Percentiles rank a stretch among this genome's conserved stretches.
These are phyloP conservation scores for Moringa oleifera DNA, from an alignment of 345 rosid species.

Conservation along the genomic window DNA sequence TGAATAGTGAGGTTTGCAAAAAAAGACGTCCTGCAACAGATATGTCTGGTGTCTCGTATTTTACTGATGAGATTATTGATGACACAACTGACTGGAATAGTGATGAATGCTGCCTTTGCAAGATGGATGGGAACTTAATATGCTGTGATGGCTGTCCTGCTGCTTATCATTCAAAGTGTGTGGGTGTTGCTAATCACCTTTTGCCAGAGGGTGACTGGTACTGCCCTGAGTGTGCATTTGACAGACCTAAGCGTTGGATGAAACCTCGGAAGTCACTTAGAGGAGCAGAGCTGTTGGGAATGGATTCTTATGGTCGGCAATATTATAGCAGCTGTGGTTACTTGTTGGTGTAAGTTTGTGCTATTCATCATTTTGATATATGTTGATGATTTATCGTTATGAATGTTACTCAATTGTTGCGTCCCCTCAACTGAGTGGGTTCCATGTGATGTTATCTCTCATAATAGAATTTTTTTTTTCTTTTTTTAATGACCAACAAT, in stretches of 20 bases:
- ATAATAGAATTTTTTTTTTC: too few relatives aligned
- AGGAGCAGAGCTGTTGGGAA: conserved; percentile 85
- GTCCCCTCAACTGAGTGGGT: too few relatives aligned
- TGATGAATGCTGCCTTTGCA: conserved; percentile 91
- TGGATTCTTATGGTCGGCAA: conserved; percentile 65
- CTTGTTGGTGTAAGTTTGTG: conserved; percentile 86
- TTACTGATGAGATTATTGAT: conserved; percentile 52
- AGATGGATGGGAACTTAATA: conserved; percentile 92
- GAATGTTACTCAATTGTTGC: not conserved
- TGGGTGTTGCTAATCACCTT: conserved; percentile 70
- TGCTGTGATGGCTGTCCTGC: conserved; percentile 99
- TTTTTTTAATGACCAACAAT: not conserved
- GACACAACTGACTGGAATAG: conserved; percentile 67
- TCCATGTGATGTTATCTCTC: too few relatives aligned
- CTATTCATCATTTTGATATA: not conserved
- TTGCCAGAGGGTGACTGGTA: conserved; percentile 97
- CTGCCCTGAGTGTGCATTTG: conserved; percentile 92
- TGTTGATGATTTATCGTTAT: not conserved
- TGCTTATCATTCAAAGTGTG: conserved; percentile 96
- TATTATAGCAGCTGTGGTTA: conserved; percentile 82
- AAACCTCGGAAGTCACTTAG: conserved; percentile 57
- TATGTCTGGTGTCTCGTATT: conserved; percentile 39
- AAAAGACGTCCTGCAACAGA: conserved; percentile 46
- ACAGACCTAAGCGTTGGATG: conserved; percentile 44
- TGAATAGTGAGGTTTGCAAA: conserved; percentile 41